These are phyloP conservation scores for Euryodendron excelsum DNA, from an alignment of 148 eudicot species.

Conservation along the genomic window DNA sequence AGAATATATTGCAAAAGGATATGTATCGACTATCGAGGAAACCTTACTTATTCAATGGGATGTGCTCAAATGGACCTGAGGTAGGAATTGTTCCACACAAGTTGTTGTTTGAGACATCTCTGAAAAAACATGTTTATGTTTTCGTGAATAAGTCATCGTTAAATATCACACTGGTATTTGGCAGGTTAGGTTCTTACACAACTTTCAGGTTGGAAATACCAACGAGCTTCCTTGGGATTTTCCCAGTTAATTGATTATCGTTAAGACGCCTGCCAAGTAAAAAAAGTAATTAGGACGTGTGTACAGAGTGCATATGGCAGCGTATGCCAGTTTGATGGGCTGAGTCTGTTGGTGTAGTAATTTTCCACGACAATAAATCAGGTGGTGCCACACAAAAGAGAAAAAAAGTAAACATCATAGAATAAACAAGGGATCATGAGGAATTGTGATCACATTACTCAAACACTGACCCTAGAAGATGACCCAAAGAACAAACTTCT, in stretches of 20 bases:
- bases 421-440: neutral
- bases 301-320: neutral
- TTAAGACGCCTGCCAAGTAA: slow-evolving; percentile 68
- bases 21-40: neutral
- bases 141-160: slow-evolving; percentile 1
- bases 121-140: slow-evolving; percentile 18
- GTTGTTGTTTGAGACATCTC: slow-evolving; percentile 75
- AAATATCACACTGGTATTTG: neutral
- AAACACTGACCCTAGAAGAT: neutral
- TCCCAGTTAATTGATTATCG: slow-evolving; percentile 67
- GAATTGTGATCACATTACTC: neutral
- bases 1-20: neutral
- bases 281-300: neutral
- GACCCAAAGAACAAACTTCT: neutral
- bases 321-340: neutral
- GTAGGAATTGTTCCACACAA: slow-evolving; percentile 94
- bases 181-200: slow-evolving; percentile 46
- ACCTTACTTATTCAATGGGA: slow-evolving; percentile 85
- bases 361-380: neutral
- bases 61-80: slow-evolving; percentile 78
- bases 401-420: neutral
- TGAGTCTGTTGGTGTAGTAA: neutral
- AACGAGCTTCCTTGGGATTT: slow-evolving; percentile 68
- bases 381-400: neutral
- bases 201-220: slow-evolving; percentile 75